Base-by-base conservation (phyloP, 1,139 yeast species). In the Kluyveromyces marxianus region DNA sequence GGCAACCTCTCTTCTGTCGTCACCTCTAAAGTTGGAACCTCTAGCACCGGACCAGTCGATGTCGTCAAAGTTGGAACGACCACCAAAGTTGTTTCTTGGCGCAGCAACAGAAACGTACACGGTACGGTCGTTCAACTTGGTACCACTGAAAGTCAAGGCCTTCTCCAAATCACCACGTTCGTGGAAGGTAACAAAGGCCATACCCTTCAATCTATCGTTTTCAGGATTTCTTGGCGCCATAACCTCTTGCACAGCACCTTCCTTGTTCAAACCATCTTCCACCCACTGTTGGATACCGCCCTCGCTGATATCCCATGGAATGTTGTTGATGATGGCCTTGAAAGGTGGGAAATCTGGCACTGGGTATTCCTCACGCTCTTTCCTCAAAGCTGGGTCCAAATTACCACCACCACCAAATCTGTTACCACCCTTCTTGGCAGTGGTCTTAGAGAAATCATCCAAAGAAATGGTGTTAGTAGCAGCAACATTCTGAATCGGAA, bases 281-380 rank as follows among this genome's bases (percentile, higher is more conserved):
- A 90, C 80, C 71, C 86, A 84, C 41, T 77, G 78, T 46, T 68
- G 71, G 50, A 92, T 73, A 39, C 73, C 78, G 34, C 72, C 79
- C 65, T 90, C 96, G 48, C 73, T 69, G 40, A 79, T 76, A 54
- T 85, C 92, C 82, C 88, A 86, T 49, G 96, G 89, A 63, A 94
- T 77, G 68, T 90, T 89, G 62, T 81, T 79, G 56, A 92, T 75
- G 67, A 89, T 79, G 25, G 96, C 97, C 60, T 87, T 84, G 74
- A 69, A 94, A 47, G 99, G 99, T 30, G 97, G 90, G 46, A 71
- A 75, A 59, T 89, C 95, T 42, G 99, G 99, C 51, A 94, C 74
- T 39, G 96, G 96, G 59, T 70, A 84, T 60, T 82, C 92, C 52
- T 74, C 76, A 66, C 87, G 77, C 53, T 75, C 74, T 45, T 59